Evolutionary conservation across 768 basidiomycete genomes (phyloP).

Genomic region (Cyclocybe cylindracea): DNA sequence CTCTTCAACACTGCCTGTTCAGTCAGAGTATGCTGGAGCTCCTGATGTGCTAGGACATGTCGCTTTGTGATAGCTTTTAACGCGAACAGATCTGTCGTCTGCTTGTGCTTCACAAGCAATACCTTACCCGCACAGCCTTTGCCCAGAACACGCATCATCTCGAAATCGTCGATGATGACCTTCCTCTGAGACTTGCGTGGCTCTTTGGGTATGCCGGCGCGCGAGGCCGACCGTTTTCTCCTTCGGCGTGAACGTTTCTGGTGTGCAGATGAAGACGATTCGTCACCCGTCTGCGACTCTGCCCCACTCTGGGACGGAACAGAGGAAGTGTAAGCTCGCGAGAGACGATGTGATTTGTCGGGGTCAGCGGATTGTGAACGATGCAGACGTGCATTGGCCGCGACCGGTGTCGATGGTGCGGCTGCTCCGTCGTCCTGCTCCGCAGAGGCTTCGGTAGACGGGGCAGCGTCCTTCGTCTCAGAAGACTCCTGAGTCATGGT

Average conservation of each 20-base stretch:
- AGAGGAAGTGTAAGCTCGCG: constrained; percentile 60
- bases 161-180: constrained; percentile 88
- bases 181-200: constrained; percentile 66
- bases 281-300: constrained; percentile 67
- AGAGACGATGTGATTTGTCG: constrained; percentile 57
- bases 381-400: constrained; percentile 48
- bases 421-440: constrained; percentile 11
- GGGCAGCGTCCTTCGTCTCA: not conserved
- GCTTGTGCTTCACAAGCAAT: constrained; percentile 83
- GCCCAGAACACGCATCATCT: constrained; percentile 95
- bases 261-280: constrained; percentile 63
- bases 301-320: constrained; percentile 47
- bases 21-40: constrained; percentile 93
- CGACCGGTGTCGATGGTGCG: constrained; percentile 37
- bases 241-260: constrained; percentile 12
- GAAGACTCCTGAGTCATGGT: constrained; percentile 11
- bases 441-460: constrained; percentile 7
- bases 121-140: constrained; percentile 99
- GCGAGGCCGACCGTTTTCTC: constrained; percentile 23
- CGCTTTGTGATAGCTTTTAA: constrained; percentile 98
- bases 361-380: constrained; percentile 86
- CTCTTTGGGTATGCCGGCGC: constrained; percentile 46
- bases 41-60: constrained; percentile 95
- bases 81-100: constrained; percentile 74
- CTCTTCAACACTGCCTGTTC: constrained; percentile 95